A percentile compares a stretch with the other conserved stretches of the same genome.
These are phyloP conservation scores for Exophiala sp. DNA, from an alignment of 2,329 filamentous ascomycete genomes.

Conservation along the genomic window DNA sequence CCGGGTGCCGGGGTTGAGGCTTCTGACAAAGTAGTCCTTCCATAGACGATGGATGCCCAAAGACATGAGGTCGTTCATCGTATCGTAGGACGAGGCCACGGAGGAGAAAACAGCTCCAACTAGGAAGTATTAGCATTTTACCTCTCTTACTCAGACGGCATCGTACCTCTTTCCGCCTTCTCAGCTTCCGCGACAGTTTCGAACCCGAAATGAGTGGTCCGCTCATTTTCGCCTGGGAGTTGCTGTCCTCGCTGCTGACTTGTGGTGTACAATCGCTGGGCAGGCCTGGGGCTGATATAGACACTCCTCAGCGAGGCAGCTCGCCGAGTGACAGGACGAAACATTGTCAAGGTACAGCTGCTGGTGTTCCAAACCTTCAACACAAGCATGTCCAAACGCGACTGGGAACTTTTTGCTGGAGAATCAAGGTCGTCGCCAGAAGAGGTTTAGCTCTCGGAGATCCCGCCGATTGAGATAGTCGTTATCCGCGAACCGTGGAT, in stretches of 20 bases:
- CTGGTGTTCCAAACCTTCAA: too few species aligned
- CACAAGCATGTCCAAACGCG: not conserved
- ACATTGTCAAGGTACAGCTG: slow-evolving; percentile 4
- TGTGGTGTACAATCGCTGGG: slow-evolving; percentile 7
- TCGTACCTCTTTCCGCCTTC: slow-evolving; percentile 65
- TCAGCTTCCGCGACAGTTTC: slow-evolving; percentile 76
- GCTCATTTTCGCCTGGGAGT: slow-evolving; percentile 41
- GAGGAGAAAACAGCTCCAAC: slow-evolving; percentile 91
- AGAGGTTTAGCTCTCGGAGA: slow-evolving; percentile 2
- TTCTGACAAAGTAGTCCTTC: slow-evolving; percentile 95
- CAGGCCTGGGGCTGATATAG: not conserved
- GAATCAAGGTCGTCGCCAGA: not conserved
- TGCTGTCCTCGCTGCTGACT: slow-evolving; percentile 8
- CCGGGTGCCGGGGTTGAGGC: slow-evolving; percentile 73
- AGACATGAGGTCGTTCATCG: slow-evolving; percentile 99
- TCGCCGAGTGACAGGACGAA: slow-evolving; percentile 6
- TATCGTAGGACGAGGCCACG: slow-evolving; percentile 90
- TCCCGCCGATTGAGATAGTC: not conserved
- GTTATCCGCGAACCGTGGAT: not conserved
- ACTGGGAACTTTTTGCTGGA: not conserved
- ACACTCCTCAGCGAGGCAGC: not conserved
- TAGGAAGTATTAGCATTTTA: slow-evolving; percentile 25
- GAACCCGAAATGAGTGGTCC: slow-evolving; percentile 86
- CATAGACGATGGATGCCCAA: slow-evolving; percentile 93
- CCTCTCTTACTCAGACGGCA: not conserved